Percentiles rank a stretch among this genome's conserved stretches.
phyloP scores from a whole-genome alignment of 2,329 filamentous ascomycete species.

The Fusarium acutatum region DNA sequence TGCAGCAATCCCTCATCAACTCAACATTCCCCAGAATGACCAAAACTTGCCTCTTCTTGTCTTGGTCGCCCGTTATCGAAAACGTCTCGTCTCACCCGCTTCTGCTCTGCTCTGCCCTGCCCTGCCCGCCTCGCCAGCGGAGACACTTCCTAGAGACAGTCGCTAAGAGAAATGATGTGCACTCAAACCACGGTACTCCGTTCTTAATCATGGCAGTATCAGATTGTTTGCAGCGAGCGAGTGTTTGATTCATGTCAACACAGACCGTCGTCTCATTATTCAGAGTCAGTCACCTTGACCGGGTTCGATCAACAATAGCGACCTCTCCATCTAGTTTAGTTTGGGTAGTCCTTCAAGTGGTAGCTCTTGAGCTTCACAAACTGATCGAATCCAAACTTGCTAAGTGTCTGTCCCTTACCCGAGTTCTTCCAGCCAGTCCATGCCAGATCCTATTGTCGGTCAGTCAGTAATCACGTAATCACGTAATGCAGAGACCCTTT shows the following conservation, averaged over 20 bases:
- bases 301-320: background rate
- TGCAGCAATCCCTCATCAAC: constrained; percentile 6
- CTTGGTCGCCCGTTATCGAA: constrained; percentile 20
- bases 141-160: constrained; percentile 22
- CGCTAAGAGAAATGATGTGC: constrained; percentile 28
- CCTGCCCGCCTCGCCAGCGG: constrained; percentile 3
- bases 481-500: constrained; percentile 3
- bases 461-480: constrained; percentile 28
- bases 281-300: constrained; percentile 14
- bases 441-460: constrained; percentile 75
- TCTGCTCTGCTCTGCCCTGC: background rate
- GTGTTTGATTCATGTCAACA: constrained; percentile 11
- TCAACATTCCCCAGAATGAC: background rate
- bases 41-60: background rate
- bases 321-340: constrained; percentile 49
- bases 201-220: background rate
- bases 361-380: constrained; percentile 97
- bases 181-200: background rate
- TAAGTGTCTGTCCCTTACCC: constrained; percentile 89
- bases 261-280: constrained; percentile 20
- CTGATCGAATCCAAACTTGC: constrained; percentile 90
- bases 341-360: constrained; percentile 85
- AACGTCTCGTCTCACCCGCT: constrained; percentile 28
- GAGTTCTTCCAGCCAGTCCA: constrained; percentile 99
- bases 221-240: constrained; percentile 11